phyloP scores from a whole-genome alignment of 345 rosid genomes.

The Brassica carinata region DNA sequence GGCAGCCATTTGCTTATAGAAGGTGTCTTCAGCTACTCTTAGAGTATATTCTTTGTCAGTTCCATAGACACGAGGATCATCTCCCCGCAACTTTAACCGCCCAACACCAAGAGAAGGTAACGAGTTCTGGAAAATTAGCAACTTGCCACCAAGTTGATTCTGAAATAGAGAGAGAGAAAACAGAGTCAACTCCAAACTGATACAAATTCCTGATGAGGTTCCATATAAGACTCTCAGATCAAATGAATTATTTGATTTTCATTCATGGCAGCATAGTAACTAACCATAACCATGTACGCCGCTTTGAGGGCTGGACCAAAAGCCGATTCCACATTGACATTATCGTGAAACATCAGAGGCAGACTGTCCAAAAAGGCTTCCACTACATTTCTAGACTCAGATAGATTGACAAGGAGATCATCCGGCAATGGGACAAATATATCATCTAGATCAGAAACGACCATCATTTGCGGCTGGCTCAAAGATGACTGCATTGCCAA shows the following conservation, averaged over 20 bases:
- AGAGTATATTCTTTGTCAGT: conserved; percentile 87
- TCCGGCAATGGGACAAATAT: conserved; percentile 90
- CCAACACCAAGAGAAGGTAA: conserved; percentile 97
- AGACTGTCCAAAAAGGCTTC: conserved; percentile 90
- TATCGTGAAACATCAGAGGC: conserved; percentile 94
- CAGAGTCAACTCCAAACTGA: conserved; percentile 27
- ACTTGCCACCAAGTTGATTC: conserved; percentile 96
- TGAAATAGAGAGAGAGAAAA: conserved; percentile 39
- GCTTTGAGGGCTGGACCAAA: conserved; percentile 98
- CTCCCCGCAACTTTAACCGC: conserved; percentile 91
- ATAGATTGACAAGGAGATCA: conserved; percentile 98
- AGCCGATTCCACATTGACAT: conserved; percentile 89
- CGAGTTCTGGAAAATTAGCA: conserved; percentile 87
- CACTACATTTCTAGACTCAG: conserved; percentile 93
- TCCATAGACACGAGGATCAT: conserved; percentile 93
- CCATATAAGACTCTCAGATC: not conserved
- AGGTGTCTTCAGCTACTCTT: conserved; percentile 89
- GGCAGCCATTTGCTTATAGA: conserved; percentile 98
- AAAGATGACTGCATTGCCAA: conserved; percentile 79
- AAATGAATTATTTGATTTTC: not conserved
- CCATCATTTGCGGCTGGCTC: conserved; percentile 99
- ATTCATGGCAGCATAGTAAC: conserved; percentile 36
- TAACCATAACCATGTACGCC: conserved; percentile 93
- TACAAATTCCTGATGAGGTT: conserved; percentile 5
- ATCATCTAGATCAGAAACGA: conserved; percentile 95